Evolutionary conservation across 768 basidiomycete genomes (phyloP), one percentile per base, ranked within the genome.

Genomic region (Mycena filopes): DNA sequence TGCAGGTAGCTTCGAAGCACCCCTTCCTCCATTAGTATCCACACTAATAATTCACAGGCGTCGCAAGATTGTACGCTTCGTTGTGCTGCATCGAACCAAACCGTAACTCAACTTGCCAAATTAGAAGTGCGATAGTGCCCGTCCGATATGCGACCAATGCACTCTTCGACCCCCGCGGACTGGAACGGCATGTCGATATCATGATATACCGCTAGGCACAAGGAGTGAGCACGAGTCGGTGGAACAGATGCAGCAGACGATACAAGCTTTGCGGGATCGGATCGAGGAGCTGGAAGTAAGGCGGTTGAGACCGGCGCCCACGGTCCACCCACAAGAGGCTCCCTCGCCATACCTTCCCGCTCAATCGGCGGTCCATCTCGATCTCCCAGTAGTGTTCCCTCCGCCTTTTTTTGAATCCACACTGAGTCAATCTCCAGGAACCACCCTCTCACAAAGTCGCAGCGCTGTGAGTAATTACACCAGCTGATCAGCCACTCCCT

Each of bases 71-170:
- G 33, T 33, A 33, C 12, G 33, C 12, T 33, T 12, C 7, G 12
- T 33, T 33, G 33, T 33, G 33, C 33, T 33, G 33, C n/a, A n/a
- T 33, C 7, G 12, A 12, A 33, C 12, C 12, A 6, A 7, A 33
- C 33, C 12, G 7, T 33, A 33, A 33, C 33, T 6, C 33, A 7
- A 12, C 33, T 31, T n/a, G n/a, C n/a, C n/a, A n/a, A n/a, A n/a
- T 0, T n/a, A 67, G 61, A 67, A 63, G 60, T 67, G 66, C 31
- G 57, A 67, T 25, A 51, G 57, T 20, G 56, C 40, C 1, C 56
- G 53, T 4, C 66, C 66, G 1, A 20, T 41, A 11, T 67, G 66
- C 53, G 36, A 40, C 43, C 66, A 62, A 29, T 67, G 66, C 15
- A 50, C 28, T 3, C 13, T 48, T 4, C 49, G 57, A 1, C 66